Base-by-base conservation (phyloP, 106 monocot species). In the Dioscorea zingiberensis region DNA sequence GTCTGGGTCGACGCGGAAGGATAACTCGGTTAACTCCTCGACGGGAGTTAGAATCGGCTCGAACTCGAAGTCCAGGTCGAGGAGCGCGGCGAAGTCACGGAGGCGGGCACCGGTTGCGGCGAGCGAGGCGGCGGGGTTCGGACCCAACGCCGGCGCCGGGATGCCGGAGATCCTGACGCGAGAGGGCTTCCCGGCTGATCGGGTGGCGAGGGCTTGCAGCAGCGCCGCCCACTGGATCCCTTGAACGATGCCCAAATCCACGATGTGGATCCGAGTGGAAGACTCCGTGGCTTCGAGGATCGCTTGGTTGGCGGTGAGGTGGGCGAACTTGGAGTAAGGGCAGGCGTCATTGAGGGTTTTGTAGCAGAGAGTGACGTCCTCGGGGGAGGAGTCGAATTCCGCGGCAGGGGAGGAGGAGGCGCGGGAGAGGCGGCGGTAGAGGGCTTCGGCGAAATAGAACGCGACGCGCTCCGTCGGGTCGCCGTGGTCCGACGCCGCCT, bases 171-270 rank as follows among this genome's bases (percentile, higher is more conserved):
- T 86, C 22, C 88, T 79, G 23, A 98, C 60, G 54, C 58, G 73
- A 14, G 83, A 44, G 9, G 98, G 98, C 47, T 98, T 98, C 4
- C 89, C 93, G 49, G 68, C 60, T 0, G 88, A 30, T 2, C 98
- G 78, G 15, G 86, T 93, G 18, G 93, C 92, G 2, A 98, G 78
- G 2, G 92, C 98, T 60, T 98, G 98, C 21, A 98, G 88, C 16
- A 98, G 76, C 53, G 89, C 86, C 54, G 98, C 92, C 98, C 92
- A 98, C 48, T 98, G 98, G 65, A 98, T 70, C 2, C 98, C 98
- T 24, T 93, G 86, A 3, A 71, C 77, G 65, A 98, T 75, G 44
- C 98, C 93, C 67, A 98, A 93, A 67, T 98, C 98, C 60, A 98
- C 67, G 67, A 98, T 81, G 80, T 89, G 98, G 74, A 98, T 93